Conservation (phyloP, 805 yeast species). For the Lachancea cidri region DNA sequence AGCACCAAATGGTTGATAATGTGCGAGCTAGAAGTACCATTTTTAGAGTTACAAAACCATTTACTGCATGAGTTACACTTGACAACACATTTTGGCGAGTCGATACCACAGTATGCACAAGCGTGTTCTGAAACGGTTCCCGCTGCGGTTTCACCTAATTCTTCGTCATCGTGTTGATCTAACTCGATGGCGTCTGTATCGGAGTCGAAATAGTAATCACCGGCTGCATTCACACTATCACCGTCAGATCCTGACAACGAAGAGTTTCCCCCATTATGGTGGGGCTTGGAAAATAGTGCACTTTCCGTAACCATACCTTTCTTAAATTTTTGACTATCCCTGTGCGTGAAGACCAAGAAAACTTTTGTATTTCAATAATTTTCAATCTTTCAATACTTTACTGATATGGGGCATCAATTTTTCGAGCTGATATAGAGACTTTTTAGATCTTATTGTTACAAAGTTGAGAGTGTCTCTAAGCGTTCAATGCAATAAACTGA, state of each 20-base stretch:
- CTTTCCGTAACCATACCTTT: neutral
- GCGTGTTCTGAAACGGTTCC: slow-evolving; percentile 36
- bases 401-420: neutral
- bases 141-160: slow-evolving; percentile 4
- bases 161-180: neutral
- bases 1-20: slow-evolving; percentile 80
- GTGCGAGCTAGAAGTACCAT: slow-evolving; percentile 61
- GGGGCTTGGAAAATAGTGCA: neutral
- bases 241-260: neutral
- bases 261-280: neutral
- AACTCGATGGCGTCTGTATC: neutral
- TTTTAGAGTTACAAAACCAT: slow-evolving; percentile 86
- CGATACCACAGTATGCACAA: slow-evolving; percentile 71
- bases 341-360: neutral
- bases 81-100: slow-evolving; percentile 57
- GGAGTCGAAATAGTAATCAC: neutral
- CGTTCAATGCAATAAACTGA: neutral
- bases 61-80: slow-evolving; percentile 71
- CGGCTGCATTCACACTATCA: neutral
- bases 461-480: neutral
- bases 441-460: neutral
- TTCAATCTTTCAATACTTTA: neutral
- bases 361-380: neutral
- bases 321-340: neutral
- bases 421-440: neutral